phyloP scores from a whole-genome alignment of 2,329 filamentous ascomycete species.

The Aspergillus calidoustus region DNA sequence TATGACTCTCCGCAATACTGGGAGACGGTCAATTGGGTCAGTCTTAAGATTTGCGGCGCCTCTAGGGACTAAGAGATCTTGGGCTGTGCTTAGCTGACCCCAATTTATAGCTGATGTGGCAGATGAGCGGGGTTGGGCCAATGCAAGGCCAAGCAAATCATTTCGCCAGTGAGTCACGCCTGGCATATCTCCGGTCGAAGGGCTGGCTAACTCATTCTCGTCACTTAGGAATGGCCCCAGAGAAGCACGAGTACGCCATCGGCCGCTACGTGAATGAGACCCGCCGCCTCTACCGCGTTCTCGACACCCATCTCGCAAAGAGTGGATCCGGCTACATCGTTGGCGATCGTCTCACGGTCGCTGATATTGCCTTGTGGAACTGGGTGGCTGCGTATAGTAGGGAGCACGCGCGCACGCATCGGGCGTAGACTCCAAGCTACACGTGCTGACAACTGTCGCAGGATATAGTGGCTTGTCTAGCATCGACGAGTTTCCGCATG shows the following conservation, averaged over 20 bases:
- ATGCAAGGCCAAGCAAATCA: slow-evolving; percentile 13
- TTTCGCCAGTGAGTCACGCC: slow-evolving; percentile 1
- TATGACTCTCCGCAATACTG: slow-evolving; percentile 4
- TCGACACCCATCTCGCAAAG: slow-evolving; percentile 2
- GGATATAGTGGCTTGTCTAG: slow-evolving; percentile 8
- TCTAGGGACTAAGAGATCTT: neutral
- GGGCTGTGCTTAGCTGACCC: neutral
- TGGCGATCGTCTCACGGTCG: slow-evolving; percentile 3
- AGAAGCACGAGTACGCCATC: slow-evolving; percentile 3
- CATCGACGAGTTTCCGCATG: slow-evolving; percentile 7
- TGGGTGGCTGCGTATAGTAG: slow-evolving; percentile 5
- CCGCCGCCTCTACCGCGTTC: slow-evolving; percentile 6
- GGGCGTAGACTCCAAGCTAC: neutral
- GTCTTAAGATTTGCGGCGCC: neutral
- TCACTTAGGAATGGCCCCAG: slow-evolving; percentile 2
- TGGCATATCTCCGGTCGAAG: neutral
- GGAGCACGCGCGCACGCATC: neutral
- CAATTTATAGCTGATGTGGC: slow-evolving; percentile 4
- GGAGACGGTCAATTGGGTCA: slow-evolving; percentile 5
- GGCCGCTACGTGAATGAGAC: slow-evolving; percentile 3
- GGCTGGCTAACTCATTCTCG: neutral
- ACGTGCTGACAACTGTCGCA: neutral
- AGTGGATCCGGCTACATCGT: slow-evolving; percentile 1
- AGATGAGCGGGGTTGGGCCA: neutral
- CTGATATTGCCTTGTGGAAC: slow-evolving; percentile 8